Evolutionary conservation across 2,329 filamentous ascomycete genomes (phyloP), one percentile per base, ranked within the genome.

Genomic region (Fusarium cicatricum): DNA sequence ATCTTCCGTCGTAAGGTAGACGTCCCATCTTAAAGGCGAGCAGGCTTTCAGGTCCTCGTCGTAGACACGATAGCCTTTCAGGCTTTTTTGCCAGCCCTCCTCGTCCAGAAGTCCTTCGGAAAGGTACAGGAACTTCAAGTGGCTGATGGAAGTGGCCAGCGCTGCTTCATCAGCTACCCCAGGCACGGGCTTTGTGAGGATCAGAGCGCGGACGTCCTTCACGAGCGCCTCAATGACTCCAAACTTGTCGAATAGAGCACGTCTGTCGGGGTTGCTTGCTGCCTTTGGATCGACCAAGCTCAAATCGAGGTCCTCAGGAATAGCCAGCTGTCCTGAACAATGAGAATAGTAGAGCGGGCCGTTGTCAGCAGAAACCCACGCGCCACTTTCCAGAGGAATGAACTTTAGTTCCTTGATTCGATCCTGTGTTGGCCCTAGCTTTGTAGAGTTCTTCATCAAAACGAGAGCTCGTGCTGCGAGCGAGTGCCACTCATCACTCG

Each of bases 51-150:
- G 39, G 0, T 33, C 23, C 6, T 60, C 54, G 19, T 56, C 29
- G 23, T 59, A 66, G 2, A 66, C 28, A 1, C 14, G 19, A 6
- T 47, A 52, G 7, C 12, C 31, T 3, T 45, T 19, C 0, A 63
- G 33, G 4, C 17, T 26, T 5, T n/a, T 17, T 1, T 11, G 40
- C 23, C 23, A 17, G 11, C 51, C 23, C 0, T 26, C 21, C 0
- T 34, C 31, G 2, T 52, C 46, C 0, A 62, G 15, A 1, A 60
- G 29, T 2, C 31, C 34, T 5, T 66, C 60, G 1, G 64, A 62
- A 1, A 56, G 44, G 16, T 68, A 68, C 5, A 68, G 10, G 5
- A 66, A 68, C 9, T 52, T 52, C 2, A 66, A 32, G 3, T 58
- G 53, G 4, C 19, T 19, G 9, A 59, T 33, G 0, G 65, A 67